Evolutionary conservation across 305 asterid species (phyloP).

Genomic region (Fraxinus sp.): DNA sequence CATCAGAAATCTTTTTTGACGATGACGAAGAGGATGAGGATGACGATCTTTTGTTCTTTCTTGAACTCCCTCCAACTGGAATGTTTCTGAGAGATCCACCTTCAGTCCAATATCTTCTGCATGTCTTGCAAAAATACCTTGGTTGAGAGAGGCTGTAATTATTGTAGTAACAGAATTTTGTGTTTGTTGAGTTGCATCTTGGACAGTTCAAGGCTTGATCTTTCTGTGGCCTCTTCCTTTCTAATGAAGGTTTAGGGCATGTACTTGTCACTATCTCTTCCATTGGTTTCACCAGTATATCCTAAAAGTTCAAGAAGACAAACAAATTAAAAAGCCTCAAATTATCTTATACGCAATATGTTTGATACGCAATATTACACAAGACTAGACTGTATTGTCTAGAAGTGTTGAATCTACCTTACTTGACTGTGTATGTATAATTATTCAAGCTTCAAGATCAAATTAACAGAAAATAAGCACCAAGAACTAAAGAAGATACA

Average conservation of each 20-base stretch:
- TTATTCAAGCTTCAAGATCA: slow-evolving; percentile 7
- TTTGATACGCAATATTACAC: background rate
- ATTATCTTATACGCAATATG: too few species aligned
- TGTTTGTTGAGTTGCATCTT: slow-evolving; percentile 74
- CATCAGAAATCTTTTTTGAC: slow-evolving; percentile 33
- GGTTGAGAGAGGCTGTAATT: slow-evolving; percentile 82
- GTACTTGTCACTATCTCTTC: slow-evolving; percentile 44
- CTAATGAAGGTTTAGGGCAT: slow-evolving; percentile 15
- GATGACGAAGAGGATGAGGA: background rate
- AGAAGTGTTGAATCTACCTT: background rate
- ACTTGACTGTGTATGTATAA: too few species aligned
- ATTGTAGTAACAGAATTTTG: slow-evolving; percentile 85
- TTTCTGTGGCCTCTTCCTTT: slow-evolving; percentile 64
- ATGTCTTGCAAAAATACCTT: slow-evolving; percentile 79
- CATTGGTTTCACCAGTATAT: slow-evolving; percentile 48
- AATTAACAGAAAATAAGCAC: slow-evolving; percentile 5
- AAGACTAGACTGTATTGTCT: background rate
- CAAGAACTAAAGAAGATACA: slow-evolving; percentile 8
- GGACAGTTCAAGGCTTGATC: slow-evolving; percentile 67
- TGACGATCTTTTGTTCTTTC: slow-evolving; percentile 57
- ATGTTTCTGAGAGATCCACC: slow-evolving; percentile 78
- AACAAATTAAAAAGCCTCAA: too few species aligned
- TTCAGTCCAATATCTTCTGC: slow-evolving; percentile 78
- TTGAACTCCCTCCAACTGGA: slow-evolving; percentile 82
- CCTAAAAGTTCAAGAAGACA: slow-evolving; percentile 24